phyloP scores from a whole-genome alignment of 257 asterid species.

The Solanum neorickii region DNA sequence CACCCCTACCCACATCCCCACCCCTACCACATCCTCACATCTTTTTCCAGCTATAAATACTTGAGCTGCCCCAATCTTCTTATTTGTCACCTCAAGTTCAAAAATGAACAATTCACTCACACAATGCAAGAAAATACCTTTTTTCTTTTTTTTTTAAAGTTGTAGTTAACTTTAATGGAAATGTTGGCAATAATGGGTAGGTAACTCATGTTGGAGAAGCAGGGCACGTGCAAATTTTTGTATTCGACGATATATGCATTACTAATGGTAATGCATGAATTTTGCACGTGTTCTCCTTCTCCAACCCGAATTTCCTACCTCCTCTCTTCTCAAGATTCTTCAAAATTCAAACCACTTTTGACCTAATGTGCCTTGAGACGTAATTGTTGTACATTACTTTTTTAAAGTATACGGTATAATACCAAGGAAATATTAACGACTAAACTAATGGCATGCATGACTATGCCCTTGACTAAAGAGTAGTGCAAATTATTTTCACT shows the following conservation, averaged over 20 bases:
- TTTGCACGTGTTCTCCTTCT: conserved; percentile 89
- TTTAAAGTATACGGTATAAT: background rate
- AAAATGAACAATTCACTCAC: background rate
- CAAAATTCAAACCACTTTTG: background rate
- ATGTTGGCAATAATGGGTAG: conserved; percentile 9
- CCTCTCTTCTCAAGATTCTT: background rate
- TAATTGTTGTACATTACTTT: background rate
- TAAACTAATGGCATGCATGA: background rate
- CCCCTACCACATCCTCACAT: background rate
- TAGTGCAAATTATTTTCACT: background rate
- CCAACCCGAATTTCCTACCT: conserved; percentile 58
- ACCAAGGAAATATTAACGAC: no score
- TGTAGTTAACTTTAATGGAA: background rate
- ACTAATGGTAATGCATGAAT: background rate
- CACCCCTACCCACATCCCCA: background rate
- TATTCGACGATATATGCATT: background rate
- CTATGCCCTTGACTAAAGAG: background rate
- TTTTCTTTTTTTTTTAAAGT: background rate
- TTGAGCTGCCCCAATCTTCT: background rate
- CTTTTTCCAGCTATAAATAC: conserved; percentile 28
- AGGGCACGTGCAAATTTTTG: conserved; percentile 72
- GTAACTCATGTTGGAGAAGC: conserved; percentile 72
- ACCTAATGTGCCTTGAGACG: background rate
- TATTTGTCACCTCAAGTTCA: background rate
- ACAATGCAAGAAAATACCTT: background rate